phyloP scores from a whole-genome alignment of 148 eudicot species.

The Persicaria maculosa region DNA sequence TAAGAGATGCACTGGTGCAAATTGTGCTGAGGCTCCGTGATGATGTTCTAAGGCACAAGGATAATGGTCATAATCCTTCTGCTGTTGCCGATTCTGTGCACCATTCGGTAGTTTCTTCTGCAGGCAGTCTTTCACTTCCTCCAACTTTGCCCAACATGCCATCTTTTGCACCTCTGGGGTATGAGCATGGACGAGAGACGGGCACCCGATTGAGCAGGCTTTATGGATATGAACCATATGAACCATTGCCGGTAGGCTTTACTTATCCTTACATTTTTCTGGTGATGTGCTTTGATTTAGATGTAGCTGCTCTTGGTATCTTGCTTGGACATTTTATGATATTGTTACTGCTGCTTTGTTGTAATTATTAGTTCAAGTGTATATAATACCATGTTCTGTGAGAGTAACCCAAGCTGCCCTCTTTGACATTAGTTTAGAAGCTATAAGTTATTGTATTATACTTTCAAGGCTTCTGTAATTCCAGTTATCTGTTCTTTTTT shows the following conservation, averaged over 20 bases:
- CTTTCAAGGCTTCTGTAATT: neutral
- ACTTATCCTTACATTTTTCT: constrained; percentile 11
- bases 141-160: constrained; percentile 43
- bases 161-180: constrained; percentile 39
- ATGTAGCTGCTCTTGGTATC: neutral
- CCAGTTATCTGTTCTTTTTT: neutral
- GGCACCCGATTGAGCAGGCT: constrained; percentile 47
- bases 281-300: neutral
- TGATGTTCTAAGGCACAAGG: constrained; percentile 60
- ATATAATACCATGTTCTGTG: neutral
- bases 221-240: constrained; percentile 75
- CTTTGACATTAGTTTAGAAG: neutral
- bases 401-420: neutral
- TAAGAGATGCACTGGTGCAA: constrained; percentile 90
- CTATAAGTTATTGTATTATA: neutral
- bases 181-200: constrained; percentile 63
- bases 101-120: constrained; percentile 43
- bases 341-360: neutral
- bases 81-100: constrained; percentile 45
- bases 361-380: neutral
- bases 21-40: constrained; percentile 83
- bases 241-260: constrained; percentile 61
- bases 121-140: constrained; percentile 48
- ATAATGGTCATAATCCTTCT: constrained; percentile 39
- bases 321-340: neutral